Evolutionary conservation across 1,284 basidiomycete genomes (phyloP).

Genomic region (Polyporus tsugae): DNA sequence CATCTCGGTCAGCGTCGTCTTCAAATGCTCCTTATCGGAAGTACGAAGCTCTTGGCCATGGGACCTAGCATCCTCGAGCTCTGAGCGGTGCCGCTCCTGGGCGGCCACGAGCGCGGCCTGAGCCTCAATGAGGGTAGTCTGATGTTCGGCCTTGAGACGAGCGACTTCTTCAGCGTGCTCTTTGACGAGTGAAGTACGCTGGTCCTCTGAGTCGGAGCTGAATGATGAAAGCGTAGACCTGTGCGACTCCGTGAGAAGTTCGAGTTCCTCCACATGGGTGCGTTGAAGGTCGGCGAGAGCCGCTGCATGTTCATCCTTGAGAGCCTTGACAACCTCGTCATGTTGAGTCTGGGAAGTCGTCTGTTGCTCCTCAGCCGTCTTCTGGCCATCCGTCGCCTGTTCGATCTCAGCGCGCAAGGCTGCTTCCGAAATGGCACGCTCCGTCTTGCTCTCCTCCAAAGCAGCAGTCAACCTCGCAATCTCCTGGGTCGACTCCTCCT

Average conservation of each 20-base stretch:
- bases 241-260: constrained; percentile 56
- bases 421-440: constrained; percentile 48
- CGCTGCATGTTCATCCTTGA: constrained; percentile 49
- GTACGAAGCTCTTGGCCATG: constrained; percentile 48
- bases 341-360: constrained; percentile 54
- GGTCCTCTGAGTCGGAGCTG: constrained; percentile 36
- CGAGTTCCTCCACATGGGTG: constrained; percentile 61
- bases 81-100: constrained; percentile 54
- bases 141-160: constrained; percentile 55
- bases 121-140: constrained; percentile 52
- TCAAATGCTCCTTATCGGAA: constrained; percentile 52
- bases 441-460: constrained; percentile 55
- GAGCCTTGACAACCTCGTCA: constrained; percentile 54
- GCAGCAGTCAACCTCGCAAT: constrained; percentile 56
- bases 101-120: constrained; percentile 52
- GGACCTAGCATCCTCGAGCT: constrained; percentile 50
- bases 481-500: constrained; percentile 60
- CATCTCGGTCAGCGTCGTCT: constrained; percentile 49
- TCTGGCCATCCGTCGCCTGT: constrained; percentile 43
- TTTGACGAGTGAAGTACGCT: constrained; percentile 40
- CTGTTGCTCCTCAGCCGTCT: constrained; percentile 45
- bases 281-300: constrained; percentile 62
- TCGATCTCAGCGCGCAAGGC: constrained; percentile 60
- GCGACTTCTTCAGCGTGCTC: constrained; percentile 51
- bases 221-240: constrained; percentile 44